Conservation (phyloP, 441 rosid genomes). For the Flueggea neowawraea region DNA sequence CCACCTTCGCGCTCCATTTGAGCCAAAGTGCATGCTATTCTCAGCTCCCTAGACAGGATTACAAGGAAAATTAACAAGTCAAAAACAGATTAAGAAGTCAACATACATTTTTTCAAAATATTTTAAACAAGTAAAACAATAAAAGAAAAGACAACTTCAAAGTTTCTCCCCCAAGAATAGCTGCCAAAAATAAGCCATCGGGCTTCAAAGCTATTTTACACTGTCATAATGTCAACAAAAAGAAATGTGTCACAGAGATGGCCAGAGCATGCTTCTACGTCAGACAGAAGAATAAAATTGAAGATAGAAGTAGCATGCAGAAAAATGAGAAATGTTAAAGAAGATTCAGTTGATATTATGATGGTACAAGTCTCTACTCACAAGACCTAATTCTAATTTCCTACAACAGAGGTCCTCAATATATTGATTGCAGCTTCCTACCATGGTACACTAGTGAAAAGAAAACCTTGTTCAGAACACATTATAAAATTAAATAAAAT, state of each 20-base stretch:
- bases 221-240: conserved; percentile 50
- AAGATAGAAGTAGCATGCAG: too few species aligned
- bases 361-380: too few species aligned
- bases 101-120: conserved; percentile 5
- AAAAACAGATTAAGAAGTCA: neutral
- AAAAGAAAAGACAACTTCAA: conserved; percentile 53
- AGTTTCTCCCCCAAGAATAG: conserved; percentile 99
- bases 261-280: too few species aligned
- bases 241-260: conserved; percentile 17
- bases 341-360: too few species aligned
- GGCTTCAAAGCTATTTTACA: conserved; percentile 95
- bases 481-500: neutral
- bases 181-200: conserved; percentile 97
- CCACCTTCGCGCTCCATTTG: conserved; percentile 99
- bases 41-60: conserved; percentile 52
- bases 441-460: too few species aligned
- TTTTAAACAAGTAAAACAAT: conserved; percentile 3
- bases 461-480: too few species aligned
- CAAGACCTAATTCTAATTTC: too few species aligned
- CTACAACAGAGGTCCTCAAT: too few species aligned
- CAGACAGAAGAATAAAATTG: too few species aligned
- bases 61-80: neutral
- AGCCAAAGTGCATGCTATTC: conserved; percentile 99
- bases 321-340: too few species aligned
- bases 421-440: too few species aligned